Evolutionary conservation across 2,329 filamentous ascomycete genomes (phyloP).

Genomic region (Graphium sp.): DNA sequence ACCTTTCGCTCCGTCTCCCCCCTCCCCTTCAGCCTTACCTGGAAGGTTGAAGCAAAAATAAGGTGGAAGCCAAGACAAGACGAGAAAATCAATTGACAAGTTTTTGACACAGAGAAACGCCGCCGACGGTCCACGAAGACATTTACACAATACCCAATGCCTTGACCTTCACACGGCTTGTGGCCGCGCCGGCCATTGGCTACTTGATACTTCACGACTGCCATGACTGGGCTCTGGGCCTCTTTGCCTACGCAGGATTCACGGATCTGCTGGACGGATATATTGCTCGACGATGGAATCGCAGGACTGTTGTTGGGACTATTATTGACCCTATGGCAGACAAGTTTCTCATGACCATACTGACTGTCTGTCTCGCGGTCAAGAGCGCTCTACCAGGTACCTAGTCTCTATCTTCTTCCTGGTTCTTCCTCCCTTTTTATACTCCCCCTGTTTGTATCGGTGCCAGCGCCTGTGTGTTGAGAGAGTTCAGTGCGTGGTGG

Average conservation of each 20-base stretch:
- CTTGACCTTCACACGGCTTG: conserved; percentile 71
- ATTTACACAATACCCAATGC: conserved; percentile 96
- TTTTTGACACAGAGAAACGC: too few species aligned
- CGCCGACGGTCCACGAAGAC: conserved; percentile 48
- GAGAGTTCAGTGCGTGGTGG: too few species aligned
- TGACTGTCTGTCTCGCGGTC: conserved; percentile 70
- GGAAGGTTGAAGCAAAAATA: too few species aligned
- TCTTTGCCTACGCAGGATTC: conserved; percentile 86
- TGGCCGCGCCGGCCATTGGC: conserved; percentile 70
- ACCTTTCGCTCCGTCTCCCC: too few species aligned
- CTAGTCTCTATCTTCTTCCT: too few species aligned
- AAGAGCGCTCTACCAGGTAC: conserved; percentile 68
- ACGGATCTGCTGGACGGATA: conserved; percentile 89
- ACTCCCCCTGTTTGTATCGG: too few species aligned
- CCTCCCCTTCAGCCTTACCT: too few species aligned
- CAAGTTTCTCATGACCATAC: conserved; percentile 86
- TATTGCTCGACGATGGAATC: conserved; percentile 75
- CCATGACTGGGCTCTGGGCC: conserved; percentile 57
- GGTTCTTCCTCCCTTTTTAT: conserved; percentile 12
- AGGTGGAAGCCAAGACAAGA: too few species aligned
- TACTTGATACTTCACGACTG: conserved; percentile 78
- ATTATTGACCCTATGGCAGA: conserved; percentile 96
- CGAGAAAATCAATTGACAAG: too few species aligned
- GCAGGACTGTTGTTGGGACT: conserved; percentile 85
- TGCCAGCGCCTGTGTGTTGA: too few species aligned